Evolutionary conservation across 169 alveolate species (phyloP), one percentile per base, ranked within the genome.

Genomic region (Plasmodium gallinaceum): DNA sequence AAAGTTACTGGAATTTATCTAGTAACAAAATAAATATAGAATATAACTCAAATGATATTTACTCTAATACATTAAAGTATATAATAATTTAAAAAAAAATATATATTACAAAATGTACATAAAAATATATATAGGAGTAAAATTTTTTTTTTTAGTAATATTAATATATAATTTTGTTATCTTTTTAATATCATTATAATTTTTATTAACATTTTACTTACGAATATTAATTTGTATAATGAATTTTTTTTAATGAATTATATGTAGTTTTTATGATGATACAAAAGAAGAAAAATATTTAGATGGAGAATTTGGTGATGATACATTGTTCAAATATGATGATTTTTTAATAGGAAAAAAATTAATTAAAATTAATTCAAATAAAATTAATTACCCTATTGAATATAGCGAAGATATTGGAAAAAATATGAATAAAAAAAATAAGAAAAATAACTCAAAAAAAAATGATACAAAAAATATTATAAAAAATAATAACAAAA

Each of bases 1-100:
- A 80, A 45, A 74, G 60, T 58, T 80, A 80, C 32, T 80, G 90
- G 90, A 68, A 80, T 46, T 46, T 80, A 12, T 69, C 90, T 9
- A 39, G 45, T 12, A 80, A 80, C 57, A 80, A 74, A 39, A 80
- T 80, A 26, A 69, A 39, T 16, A 66, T 80, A 57, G 43, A 51
- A 24, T 37, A 43, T 20, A 62, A 51, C 39, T 16, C 57, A 39
- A 46, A n/a, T 18, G 37, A 7, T 20, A 32, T 26, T 52, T 51
- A 51, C 68, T 65, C 72, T 9, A 54, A 46, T 52, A 51, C 32
- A 16, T 42, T 42, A 42, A 80, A 80, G 90, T 80, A 80, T 20
- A 14, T 2, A 64, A 64, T 24, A 18, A 39, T 14, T 24, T 64
- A 5, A 5, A 45, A 4, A 7, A 9, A 45, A 2, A 46, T 24